Evolutionary conservation across 441 rosid species (phyloP).

Genomic region (Populus hybrid): DNA sequence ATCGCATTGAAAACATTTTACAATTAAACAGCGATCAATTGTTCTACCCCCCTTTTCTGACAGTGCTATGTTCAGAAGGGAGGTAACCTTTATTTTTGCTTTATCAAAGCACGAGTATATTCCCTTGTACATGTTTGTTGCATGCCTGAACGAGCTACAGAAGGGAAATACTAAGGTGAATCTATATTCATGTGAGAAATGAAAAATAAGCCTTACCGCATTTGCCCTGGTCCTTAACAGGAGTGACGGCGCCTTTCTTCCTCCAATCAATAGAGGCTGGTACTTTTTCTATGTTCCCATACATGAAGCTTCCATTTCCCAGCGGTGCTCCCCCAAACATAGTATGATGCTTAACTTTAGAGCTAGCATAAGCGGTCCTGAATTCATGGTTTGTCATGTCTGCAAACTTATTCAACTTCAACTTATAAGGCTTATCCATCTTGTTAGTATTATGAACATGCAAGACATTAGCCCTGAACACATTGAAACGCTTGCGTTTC

Average conservation of each 20-base stretch:
- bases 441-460: constrained; percentile 73
- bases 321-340: constrained; percentile 47
- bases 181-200: background rate
- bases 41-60: background rate
- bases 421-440: constrained; percentile 67
- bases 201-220: constrained; percentile 51
- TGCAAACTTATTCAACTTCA: constrained; percentile 70
- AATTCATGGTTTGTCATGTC: constrained; percentile 85
- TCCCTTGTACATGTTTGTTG: too few species aligned
- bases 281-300: constrained; percentile 35
- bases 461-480: constrained; percentile 72
- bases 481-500: constrained; percentile 63
- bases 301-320: constrained; percentile 53
- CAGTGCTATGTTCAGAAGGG: background rate
- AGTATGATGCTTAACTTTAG: constrained; percentile 66
- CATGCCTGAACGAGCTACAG: background rate
- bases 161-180: background rate
- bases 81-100: background rate
- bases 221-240: constrained; percentile 76
- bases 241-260: constrained; percentile 65
- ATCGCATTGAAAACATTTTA: background rate
- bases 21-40: constrained; percentile 1
- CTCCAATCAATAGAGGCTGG: constrained; percentile 73
- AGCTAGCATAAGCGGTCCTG: constrained; percentile 48
- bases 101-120: background rate